Evolutionary conservation across 2,329 filamentous ascomycete species (phyloP).

Genomic region (Exophiala bonariae): DNA sequence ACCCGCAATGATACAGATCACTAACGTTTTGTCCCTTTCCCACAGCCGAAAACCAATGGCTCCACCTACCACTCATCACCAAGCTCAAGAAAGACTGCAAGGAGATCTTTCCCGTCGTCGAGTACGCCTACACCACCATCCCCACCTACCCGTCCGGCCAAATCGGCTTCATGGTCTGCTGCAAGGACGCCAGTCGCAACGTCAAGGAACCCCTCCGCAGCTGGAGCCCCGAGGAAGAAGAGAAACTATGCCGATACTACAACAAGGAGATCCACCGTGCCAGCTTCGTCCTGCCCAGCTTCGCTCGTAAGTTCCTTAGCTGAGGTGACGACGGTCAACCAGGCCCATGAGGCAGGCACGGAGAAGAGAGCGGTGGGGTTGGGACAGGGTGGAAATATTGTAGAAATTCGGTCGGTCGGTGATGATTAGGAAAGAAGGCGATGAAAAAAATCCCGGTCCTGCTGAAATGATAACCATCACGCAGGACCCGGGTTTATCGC

Average conservation of each 20-base stretch:
- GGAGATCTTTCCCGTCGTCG: constrained; percentile 94
- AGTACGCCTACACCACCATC: constrained; percentile 98
- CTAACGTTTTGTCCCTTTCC: constrained; percentile 21
- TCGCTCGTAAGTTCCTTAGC: constrained; percentile 73
- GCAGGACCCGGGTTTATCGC: too few relatives aligned
- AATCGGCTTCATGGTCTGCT: constrained; percentile 99
- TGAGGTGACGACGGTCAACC: constrained; percentile 26
- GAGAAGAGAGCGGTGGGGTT: too few relatives aligned
- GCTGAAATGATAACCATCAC: too few relatives aligned
- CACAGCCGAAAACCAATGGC: constrained; percentile 97
- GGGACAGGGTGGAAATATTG: not conserved
- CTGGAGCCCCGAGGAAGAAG: constrained; percentile 86
- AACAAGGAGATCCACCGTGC: constrained; percentile 96
- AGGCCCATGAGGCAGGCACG: not conserved
- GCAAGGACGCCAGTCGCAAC: constrained; percentile 84
- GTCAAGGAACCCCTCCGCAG: constrained; percentile 80
- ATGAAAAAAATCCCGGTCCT: too few relatives aligned
- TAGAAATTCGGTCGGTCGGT: not conserved
- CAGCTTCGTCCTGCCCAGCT: constrained; percentile 88
- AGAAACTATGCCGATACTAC: constrained; percentile 93
- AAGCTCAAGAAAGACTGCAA: constrained; percentile 96
- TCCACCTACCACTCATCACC: constrained; percentile 90
- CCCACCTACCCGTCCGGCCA: constrained; percentile 98
- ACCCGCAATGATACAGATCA: not conserved
- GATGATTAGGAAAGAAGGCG: too few relatives aligned